Percentiles rank a stretch among this genome's conserved stretches.
These are phyloP conservation scores for Cercis canadensis DNA, from an alignment of 306 rosid genomes.

Conservation along the genomic window DNA sequence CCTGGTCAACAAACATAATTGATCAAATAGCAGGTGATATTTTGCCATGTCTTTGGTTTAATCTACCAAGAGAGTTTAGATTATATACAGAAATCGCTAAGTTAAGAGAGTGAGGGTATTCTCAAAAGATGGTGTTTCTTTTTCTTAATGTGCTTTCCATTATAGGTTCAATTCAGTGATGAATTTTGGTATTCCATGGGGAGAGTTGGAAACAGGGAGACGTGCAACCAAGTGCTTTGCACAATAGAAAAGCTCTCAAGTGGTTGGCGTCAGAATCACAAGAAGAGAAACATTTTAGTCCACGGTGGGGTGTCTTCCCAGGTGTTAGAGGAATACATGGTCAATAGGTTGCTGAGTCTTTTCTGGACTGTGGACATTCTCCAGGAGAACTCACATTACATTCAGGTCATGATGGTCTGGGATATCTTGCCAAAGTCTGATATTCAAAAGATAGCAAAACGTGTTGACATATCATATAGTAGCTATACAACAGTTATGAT, in stretches of 20 bases:
- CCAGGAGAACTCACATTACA: constrained; percentile 1
- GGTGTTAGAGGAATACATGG: constrained; percentile 39
- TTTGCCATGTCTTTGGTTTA: no score
- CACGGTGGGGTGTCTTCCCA: constrained; percentile 27
- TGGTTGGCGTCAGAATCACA: neutral
- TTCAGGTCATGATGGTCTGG: constrained; percentile 43
- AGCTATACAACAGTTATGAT: constrained; percentile 22
- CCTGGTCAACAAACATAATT: no score
- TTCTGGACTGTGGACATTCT: constrained; percentile 46
- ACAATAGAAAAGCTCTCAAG: neutral
- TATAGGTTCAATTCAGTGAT: constrained; percentile 1
- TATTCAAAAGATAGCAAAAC: constrained; percentile 13
- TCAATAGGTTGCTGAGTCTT: constrained; percentile 19
- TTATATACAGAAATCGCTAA: no score
- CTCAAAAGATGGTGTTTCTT: no score
- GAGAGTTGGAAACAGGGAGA: neutral
- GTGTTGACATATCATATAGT: constrained; percentile 24
- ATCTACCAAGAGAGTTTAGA: no score
- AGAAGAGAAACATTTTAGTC: neutral
- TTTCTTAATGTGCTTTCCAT: neutral
- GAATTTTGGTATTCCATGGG: constrained; percentile 11
- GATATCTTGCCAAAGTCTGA: constrained; percentile 30
- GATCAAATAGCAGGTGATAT: no score
- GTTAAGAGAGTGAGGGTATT: no score
- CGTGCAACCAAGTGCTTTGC: neutral